Percentiles rank a stretch among this genome's conserved stretches.
phyloP scores from a whole-genome alignment of 805 yeast species.

The Candida verbasci region DNA sequence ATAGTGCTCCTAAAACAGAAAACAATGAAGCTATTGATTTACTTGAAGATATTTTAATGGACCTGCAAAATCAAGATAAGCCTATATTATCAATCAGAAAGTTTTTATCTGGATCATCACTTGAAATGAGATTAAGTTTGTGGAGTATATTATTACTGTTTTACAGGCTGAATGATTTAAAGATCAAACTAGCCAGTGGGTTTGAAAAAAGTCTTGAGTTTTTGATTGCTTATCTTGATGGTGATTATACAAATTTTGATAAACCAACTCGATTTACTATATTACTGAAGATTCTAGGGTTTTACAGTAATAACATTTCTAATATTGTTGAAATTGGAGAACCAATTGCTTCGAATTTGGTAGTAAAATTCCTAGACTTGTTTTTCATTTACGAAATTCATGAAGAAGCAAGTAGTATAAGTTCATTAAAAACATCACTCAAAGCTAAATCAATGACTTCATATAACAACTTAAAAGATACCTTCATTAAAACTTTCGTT shows the following conservation, averaged over 20 bases:
- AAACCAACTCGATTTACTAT: conserved; percentile 34
- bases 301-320: conserved; percentile 48
- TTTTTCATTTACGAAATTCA: conserved; percentile 47
- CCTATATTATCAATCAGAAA: conserved; percentile 47
- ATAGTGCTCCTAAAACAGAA: conserved; percentile 23
- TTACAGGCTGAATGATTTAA: conserved; percentile 31
- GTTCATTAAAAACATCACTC: conserved; percentile 37
- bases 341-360: conserved; percentile 13
- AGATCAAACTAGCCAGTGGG: conserved; percentile 40
- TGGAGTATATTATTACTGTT: conserved; percentile 70
- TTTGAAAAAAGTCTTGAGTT: conserved; percentile 49
- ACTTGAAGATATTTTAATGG: conserved; percentile 45
- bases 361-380: conserved; percentile 34
- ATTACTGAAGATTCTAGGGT: conserved; percentile 48
- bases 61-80: conserved; percentile 10
- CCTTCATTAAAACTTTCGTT: conserved; percentile 7
- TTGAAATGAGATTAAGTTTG: conserved; percentile 62
- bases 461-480: conserved; percentile 42
- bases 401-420: conserved; percentile 45
- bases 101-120: conserved; percentile 60
- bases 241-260: conserved; percentile 12
- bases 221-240: conserved; percentile 32
- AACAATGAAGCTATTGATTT: conserved; percentile 31
- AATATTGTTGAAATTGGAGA: conserved; percentile 23
- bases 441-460: conserved; percentile 40